Evolutionary conservation across 2,329 filamentous ascomycete species (phyloP), one percentile per base, ranked within the genome.

Genomic region (Claviceps sp.): DNA sequence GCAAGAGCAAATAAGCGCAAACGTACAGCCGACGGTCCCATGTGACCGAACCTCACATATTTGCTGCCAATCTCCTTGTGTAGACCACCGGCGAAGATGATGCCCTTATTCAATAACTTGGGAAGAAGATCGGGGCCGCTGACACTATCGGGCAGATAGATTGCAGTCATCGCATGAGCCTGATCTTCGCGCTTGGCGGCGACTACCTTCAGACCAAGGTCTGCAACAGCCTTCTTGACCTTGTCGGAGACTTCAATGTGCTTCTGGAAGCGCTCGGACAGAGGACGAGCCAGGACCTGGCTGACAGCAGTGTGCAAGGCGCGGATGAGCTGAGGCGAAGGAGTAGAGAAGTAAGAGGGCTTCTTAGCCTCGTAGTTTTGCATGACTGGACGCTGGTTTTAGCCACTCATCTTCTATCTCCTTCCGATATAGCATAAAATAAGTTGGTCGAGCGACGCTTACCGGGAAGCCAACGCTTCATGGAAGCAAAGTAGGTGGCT

Each of bases 321-420:
- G 69, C 86, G 91, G 59, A 98, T 77, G 49, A 98, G 80, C 71
- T 98, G 93, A 14, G 93, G 93, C 4, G 90, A 89, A 1, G 93
- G 93, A 1, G 93, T 98, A 39, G 93, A 93, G 64, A 98, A 98
- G 76, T 98, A 98, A 2, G 89, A 95, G 39, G 93, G 82, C 74
- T 97, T 98, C 75, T 90, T 88, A 57, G 88, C 88, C 73, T 98
- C 93, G 70, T 98, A 98, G 73, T 96, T 97, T 73, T 93, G 83
- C 91, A 98, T 97, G 69, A 98, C 85, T 87, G 26, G 29, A 16
- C n/a, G 26, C 14, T 16, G 11, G 20, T 42, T 42, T 55, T 44
- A 56, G 53, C 42, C 1, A 34, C 9, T 11, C 29, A 11, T 34
- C 29, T 34, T 34, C 9, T 34, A 34, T 34, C 11, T 3, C 13